A percentile compares a stretch with the other conserved stretches of the same genome.
These are phyloP conservation scores for Cyclotella baltica DNA, from an alignment of 108 stramenopile species.

Conservation along the genomic window DNA sequence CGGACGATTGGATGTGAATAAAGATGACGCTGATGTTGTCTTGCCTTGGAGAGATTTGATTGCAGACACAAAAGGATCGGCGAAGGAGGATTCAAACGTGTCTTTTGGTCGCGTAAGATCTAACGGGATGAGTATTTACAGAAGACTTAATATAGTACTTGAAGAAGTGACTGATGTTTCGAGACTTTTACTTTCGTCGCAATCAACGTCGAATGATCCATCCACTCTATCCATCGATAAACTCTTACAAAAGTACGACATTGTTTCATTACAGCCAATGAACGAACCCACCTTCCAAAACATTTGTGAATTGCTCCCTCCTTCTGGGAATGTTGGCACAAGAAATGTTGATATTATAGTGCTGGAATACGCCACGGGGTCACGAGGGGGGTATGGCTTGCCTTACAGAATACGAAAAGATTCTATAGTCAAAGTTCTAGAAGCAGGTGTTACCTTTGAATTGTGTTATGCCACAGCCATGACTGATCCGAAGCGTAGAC, in stretches of 20 bases:
- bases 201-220: not conserved
- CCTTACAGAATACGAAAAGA: constrained; percentile 66
- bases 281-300: constrained; percentile 72
- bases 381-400: constrained; percentile 59
- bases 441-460: constrained; percentile 68
- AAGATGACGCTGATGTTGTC: constrained; percentile 56
- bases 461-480: constrained; percentile 74
- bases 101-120: constrained; percentile 30
- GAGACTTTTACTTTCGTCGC: constrained; percentile 32
- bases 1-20: constrained; percentile 60
- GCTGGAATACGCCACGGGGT: constrained; percentile 67
- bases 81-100: constrained; percentile 7
- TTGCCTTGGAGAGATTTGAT: constrained; percentile 58
- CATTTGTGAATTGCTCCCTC: constrained; percentile 58
- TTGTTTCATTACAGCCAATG: constrained; percentile 72
- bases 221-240: constrained; percentile 5
- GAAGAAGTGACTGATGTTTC: constrained; percentile 78
- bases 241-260: constrained; percentile 67
- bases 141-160: constrained; percentile 70
- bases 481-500: constrained; percentile 60
- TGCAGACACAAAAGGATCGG: not conserved
- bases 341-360: constrained; percentile 58
- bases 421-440: constrained; percentile 56
- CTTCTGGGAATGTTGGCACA: not conserved
- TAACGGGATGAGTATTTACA: constrained; percentile 39